Conservation (phyloP, 2,329 filamentous ascomycete genomes). For the Acarospora socialis region DNA sequence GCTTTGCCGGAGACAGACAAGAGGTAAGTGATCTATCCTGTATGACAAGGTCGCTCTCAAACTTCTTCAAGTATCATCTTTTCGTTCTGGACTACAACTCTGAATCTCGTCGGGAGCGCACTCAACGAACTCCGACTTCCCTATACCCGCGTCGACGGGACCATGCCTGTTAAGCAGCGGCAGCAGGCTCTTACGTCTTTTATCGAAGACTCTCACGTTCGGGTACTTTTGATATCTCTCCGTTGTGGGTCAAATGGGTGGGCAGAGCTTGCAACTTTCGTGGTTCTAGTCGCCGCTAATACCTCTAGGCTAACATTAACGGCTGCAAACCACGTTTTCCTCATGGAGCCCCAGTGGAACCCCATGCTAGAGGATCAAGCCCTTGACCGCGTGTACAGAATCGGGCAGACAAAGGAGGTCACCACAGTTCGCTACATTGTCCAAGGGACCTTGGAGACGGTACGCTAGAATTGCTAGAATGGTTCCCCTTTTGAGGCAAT, state of each 20-base stretch:
- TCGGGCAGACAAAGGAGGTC: slow-evolving; percentile 25
- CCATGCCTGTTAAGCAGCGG: slow-evolving; percentile 29
- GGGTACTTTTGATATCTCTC: slow-evolving; percentile 35
- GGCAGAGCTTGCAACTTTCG: slow-evolving; percentile 13
- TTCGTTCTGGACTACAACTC: slow-evolving; percentile 36
- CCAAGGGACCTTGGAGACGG: slow-evolving; percentile 26
- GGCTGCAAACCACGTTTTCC: slow-evolving; percentile 32
- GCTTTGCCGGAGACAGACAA: slow-evolving; percentile 19
- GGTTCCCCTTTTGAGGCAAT: too few relatives aligned
- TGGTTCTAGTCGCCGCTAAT: slow-evolving; percentile 1
- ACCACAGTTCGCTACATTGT: slow-evolving; percentile 27
- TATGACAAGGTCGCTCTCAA: slow-evolving; percentile 2
- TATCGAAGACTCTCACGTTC: slow-evolving; percentile 22
- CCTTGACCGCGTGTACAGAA: slow-evolving; percentile 25
- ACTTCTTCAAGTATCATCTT: slow-evolving; percentile 32
- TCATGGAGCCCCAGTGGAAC: slow-evolving; percentile 40
- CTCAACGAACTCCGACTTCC: slow-evolving; percentile 24
- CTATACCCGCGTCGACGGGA: slow-evolving; percentile 34
- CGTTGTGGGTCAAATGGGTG: slow-evolving; percentile 40
- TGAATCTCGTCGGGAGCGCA: slow-evolving; percentile 32
- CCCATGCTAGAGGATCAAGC: slow-evolving; percentile 32
- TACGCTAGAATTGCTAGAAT: too few relatives aligned
- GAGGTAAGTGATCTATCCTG: slow-evolving; percentile 18
- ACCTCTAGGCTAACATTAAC: slow-evolving; percentile 32
- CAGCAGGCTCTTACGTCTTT: slow-evolving; percentile 29